A percentile compares a stretch with the other conserved stretches of the same genome.
These are phyloP conservation scores for Pinus taeda DNA, from an alignment of 75 land plant genomes.

Conservation along the genomic window DNA sequence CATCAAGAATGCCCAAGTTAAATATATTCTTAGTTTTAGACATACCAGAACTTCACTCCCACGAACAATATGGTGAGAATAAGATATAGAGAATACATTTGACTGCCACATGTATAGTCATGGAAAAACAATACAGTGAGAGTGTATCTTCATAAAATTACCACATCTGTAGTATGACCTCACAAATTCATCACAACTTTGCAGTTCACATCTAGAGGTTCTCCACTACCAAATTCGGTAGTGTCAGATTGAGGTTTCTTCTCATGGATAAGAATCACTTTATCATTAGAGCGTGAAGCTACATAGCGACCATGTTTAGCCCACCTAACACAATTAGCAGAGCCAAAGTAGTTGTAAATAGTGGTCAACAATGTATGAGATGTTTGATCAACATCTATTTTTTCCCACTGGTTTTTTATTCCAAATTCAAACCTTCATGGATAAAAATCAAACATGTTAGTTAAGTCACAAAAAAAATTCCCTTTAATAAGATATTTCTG, in stretches of 20 bases:
- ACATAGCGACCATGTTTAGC: constrained; percentile 80
- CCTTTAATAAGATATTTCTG: too few relatives aligned
- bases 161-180: constrained; percentile 99
- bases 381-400: constrained; percentile 38
- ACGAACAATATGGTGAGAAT: too few relatives aligned
- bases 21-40: too few relatives aligned
- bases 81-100: too few relatives aligned
- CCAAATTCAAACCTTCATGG: constrained; percentile 85
- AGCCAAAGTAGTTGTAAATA: constrained; percentile 90
- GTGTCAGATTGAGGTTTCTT: constrained; percentile 90
- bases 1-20: too few relatives aligned
- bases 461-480: too few relatives aligned
- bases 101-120: too few relatives aligned
- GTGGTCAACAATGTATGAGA: constrained; percentile 72
- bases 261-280: constrained; percentile 81
- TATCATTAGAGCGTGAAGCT: constrained; percentile 96
- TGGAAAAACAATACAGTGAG: too few relatives aligned
- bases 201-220: constrained; percentile 97
- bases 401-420: constrained; percentile 61
- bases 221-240: constrained; percentile 95
- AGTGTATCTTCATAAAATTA: constrained; percentile 23
- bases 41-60: too few relatives aligned
- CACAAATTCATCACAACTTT: constrained; percentile 82
- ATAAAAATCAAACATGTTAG: neutral
- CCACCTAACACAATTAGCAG: constrained; percentile 99